A percentile compares a stretch with the other conserved stretches of the same genome.
Conservation (phyloP, 2,329 filamentous ascomycete genomes). For the Colletotrichum godetiae region DNA sequence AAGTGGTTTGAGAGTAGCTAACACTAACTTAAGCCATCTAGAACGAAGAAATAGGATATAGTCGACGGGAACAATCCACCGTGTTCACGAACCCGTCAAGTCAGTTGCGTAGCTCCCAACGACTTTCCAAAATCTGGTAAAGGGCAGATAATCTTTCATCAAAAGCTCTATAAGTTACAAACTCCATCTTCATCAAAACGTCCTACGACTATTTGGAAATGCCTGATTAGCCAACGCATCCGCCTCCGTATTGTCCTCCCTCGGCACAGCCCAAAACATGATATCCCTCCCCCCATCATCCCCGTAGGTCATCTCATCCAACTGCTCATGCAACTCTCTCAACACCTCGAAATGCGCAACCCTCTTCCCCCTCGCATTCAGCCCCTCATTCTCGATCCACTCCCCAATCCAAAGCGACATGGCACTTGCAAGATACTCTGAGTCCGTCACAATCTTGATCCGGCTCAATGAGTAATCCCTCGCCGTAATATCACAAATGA, state of each 20-base stretch:
- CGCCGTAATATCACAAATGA: conserved; percentile 2
- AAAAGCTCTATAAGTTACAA: too few relatives aligned
- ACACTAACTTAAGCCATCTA: too few relatives aligned
- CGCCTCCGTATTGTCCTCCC: conserved; percentile 34
- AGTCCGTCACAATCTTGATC: conserved; percentile 36
- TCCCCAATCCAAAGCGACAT: conserved; percentile 35
- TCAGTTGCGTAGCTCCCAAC: too few relatives aligned
- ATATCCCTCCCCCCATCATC: conserved; percentile 31
- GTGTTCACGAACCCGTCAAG: too few relatives aligned
- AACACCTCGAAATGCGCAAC: conserved; percentile 31
- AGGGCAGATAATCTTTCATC: too few relatives aligned
- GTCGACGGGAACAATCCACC: too few relatives aligned
- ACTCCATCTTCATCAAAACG: neutral
- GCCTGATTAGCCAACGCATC: conserved; percentile 33
- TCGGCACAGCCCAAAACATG: conserved; percentile 36
- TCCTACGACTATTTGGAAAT: neutral
- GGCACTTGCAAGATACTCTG: conserved; percentile 34
- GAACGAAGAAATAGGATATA: too few relatives aligned
- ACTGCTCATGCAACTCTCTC: conserved; percentile 18
- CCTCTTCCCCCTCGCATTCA: neutral
- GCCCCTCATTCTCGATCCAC: conserved; percentile 36
- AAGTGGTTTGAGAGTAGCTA: too few relatives aligned
- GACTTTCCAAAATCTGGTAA: too few relatives aligned
- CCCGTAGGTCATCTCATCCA: conserved; percentile 35
- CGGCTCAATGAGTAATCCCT: conserved; percentile 8